Conservation (phyloP, 257 asterid species). For the Solanum tarapatanum region DNA sequence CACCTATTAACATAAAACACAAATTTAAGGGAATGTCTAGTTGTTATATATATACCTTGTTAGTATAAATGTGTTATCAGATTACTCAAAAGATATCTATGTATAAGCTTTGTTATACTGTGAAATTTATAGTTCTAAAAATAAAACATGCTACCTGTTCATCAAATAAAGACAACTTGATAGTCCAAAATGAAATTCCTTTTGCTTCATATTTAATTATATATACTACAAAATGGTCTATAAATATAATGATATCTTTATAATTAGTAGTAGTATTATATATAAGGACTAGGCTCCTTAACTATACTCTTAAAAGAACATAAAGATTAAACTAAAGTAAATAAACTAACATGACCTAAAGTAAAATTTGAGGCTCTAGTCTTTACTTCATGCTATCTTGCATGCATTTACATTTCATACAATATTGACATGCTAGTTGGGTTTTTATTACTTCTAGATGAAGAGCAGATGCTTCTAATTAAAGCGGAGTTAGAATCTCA, state of each 20-base stretch:
- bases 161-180: not conserved
- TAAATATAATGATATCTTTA: no score
- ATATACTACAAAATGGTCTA: not conserved
- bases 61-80: no score
- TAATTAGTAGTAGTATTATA: no score
- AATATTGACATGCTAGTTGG: not conserved
- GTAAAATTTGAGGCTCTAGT: not conserved
- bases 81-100: not conserved
- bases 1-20: conserved; percentile 4
- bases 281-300: not conserved
- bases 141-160: no score
- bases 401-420: not conserved
- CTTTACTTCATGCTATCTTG: not conserved
- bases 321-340: not conserved
- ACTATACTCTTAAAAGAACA: not conserved
- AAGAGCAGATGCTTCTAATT: not conserved
- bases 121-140: no score
- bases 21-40: not conserved
- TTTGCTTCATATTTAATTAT: not conserved
- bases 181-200: not conserved
- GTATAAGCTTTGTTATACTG: not conserved
- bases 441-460: not conserved
- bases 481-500: not conserved
- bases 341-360: not conserved
- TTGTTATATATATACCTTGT: not conserved